Base-by-base conservation (phyloP, 2,329 filamentous ascomycete species). In the Dothidotthia symphoricarpi region DNA sequence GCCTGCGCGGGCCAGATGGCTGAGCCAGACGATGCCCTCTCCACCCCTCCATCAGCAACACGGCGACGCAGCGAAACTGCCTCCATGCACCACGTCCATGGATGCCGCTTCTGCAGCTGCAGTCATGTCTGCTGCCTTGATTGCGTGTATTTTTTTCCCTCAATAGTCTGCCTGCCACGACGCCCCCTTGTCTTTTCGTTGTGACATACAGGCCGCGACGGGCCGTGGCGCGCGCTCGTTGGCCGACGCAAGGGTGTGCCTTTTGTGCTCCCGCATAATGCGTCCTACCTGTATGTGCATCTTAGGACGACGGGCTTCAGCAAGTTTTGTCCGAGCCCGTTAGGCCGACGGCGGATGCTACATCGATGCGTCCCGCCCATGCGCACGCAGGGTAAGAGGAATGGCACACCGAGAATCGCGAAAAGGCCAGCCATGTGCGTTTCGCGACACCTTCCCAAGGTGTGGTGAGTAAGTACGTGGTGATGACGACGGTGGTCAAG, bases 161-260 rank as follows among this genome's bases (percentile, higher is more conserved):
- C n/a, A n/a, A n/a, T n/a, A n/a, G n/a, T 9, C 19, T 22, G 5
- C 19, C 19, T 22, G 5, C 19, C 19, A 22, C 5, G 19, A 9
- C 19, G 19, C 5, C 19, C 19, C 19, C 19, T 22, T 22, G 19
- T 22, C 19, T 22, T 22, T 9, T 9, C 19, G 19, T 9, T 5
- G 9, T 9, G 19, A 22, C 19, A 22, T 22, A 22, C 19, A 22
- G 19, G 19, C 19, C 19, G 19, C 19, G 52, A 63, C 61, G 59
- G 62, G 53, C 59, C 60, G 61, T 55, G 51, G 55, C 59, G 57
- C 55, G 43, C 19, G 9, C 41, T 55, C 51, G 50, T 45, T 49
- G 47, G 34, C 19, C 5, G 37, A 38, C 39, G 55, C 56, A 60
- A 53, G 56, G 60, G 52, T 55, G 50, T 39, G 41, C 39, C 47